These are phyloP conservation scores for Mucuna pruriens DNA, from an alignment of 306 rosid genomes.

Conservation along the genomic window DNA sequence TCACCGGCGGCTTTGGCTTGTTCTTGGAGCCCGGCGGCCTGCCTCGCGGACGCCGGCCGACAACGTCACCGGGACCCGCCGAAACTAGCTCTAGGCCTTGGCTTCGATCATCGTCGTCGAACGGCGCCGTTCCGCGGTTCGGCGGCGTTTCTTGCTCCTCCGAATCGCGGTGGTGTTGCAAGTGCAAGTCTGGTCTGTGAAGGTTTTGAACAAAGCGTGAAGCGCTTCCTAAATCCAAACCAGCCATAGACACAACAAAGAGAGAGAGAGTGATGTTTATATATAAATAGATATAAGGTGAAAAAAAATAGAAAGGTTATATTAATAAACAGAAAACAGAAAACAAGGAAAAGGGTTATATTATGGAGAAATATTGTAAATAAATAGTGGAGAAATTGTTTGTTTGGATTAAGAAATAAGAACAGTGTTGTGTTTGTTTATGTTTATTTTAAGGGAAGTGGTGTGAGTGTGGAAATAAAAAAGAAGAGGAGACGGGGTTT, in stretches of 20 bases:
- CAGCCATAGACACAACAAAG: constrained; percentile 82
- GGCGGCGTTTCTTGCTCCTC: constrained; percentile 45
- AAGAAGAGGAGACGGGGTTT: too few relatives aligned
- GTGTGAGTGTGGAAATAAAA: constrained; percentile 22
- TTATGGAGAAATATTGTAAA: constrained; percentile 33
- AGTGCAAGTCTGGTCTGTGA: constrained; percentile 68
- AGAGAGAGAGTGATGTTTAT: constrained; percentile 28
- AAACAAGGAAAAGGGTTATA: constrained; percentile 67
- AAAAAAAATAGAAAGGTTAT: constrained; percentile 28
- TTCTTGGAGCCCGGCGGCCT: constrained; percentile 89
- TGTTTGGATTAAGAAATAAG: background rate
- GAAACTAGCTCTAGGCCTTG: constrained; percentile 58
- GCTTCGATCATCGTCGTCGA: constrained; percentile 57
- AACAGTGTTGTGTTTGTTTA: constrained; percentile 50
- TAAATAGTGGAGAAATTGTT: background rate
- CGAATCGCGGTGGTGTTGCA: constrained; percentile 48
- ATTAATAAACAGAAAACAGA: constrained; percentile 51
- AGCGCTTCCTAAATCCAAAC: constrained; percentile 89
- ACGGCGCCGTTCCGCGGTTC: constrained; percentile 30
- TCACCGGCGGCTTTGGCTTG: constrained; percentile 84
- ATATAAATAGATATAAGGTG: background rate
- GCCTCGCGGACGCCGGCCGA: constrained; percentile 78
- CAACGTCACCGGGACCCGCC: constrained; percentile 52
- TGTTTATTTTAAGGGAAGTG: constrained; percentile 63
- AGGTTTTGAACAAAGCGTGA: constrained; percentile 76